Conservation (phyloP, 495 filamentous ascomycete species). For the Penicillium samsonianum region DNA sequence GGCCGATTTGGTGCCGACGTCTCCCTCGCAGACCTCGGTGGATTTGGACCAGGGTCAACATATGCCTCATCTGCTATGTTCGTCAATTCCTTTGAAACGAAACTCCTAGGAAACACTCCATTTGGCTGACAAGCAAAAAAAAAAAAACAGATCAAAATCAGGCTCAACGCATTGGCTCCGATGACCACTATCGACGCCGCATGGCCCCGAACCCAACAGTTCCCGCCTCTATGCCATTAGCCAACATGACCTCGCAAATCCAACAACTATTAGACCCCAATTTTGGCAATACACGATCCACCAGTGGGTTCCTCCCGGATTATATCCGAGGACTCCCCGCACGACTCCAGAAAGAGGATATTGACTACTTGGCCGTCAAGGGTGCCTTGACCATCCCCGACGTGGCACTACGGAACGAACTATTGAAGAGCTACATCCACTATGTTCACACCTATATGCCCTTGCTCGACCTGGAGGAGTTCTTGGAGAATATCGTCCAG, state of each 20-base stretch:
- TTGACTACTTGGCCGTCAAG: slow-evolving; percentile 72
- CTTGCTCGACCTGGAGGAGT: slow-evolving; percentile 74
- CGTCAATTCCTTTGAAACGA: slow-evolving; percentile 15
- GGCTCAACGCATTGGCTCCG: slow-evolving; percentile 35
- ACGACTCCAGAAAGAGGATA: slow-evolving; percentile 69
- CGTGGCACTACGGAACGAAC: slow-evolving; percentile 65
- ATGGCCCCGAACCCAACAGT: slow-evolving; percentile 44
- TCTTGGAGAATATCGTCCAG: slow-evolving; percentile 63
- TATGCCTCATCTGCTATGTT: slow-evolving; percentile 52
- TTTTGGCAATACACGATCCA: slow-evolving; percentile 33
- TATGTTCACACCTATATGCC: slow-evolving; percentile 91
- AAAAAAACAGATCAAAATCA: slow-evolving; percentile 48
- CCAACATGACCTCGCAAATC: slow-evolving; percentile 42
- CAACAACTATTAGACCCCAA: slow-evolving; percentile 44
- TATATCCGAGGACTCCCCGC: slow-evolving; percentile 74
- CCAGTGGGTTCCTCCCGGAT: slow-evolving; percentile 53
- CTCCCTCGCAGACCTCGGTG: slow-evolving; percentile 45
- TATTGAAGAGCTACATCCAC: slow-evolving; percentile 74
- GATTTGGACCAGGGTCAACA: slow-evolving; percentile 48
- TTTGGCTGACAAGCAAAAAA: slow-evolving; percentile 18
- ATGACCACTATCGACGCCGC: slow-evolving; percentile 35
- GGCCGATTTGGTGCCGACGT: slow-evolving; percentile 36
- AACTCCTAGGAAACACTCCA: neutral
- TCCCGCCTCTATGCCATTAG: slow-evolving; percentile 40
- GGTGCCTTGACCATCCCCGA: slow-evolving; percentile 73